Evolutionary conservation across 2,329 filamentous ascomycete species (phyloP).

Genomic region (Claviceps pazoutovae): DNA sequence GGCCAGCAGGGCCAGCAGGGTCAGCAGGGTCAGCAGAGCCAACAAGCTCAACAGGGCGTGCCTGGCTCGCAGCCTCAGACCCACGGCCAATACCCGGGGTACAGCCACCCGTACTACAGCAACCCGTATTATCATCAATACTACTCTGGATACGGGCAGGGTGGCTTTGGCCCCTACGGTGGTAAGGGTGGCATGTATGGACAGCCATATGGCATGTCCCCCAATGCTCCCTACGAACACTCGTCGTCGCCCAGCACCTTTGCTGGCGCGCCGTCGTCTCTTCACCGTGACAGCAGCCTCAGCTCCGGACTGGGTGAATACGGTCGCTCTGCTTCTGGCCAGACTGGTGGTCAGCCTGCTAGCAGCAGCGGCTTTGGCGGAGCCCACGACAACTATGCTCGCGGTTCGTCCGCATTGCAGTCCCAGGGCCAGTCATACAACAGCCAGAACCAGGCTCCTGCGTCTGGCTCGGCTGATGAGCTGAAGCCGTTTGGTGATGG

Average conservation of each 20-base stretch:
- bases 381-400: conserved; percentile 41
- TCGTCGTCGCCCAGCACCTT: conserved; percentile 40
- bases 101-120: conserved; percentile 44
- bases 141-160: conserved; percentile 40
- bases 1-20: conserved; percentile 29
- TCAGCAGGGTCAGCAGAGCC: conserved; percentile 17
- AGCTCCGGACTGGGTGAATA: conserved; percentile 41
- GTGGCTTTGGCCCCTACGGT: conserved; percentile 38
- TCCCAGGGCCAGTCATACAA: conserved; percentile 41
- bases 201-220: conserved; percentile 42
- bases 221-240: conserved; percentile 43
- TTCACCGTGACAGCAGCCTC: conserved; percentile 37
- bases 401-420: conserved; percentile 39
- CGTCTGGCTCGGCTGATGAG: conserved; percentile 32
- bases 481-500: conserved; percentile 45
- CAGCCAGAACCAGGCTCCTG: conserved; percentile 32
- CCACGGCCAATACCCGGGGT: conserved; percentile 36
- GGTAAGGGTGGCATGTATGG: conserved; percentile 41
- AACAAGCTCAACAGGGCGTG: conserved; percentile 22
- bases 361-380: conserved; percentile 33
- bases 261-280: conserved; percentile 30
- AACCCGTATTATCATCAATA: conserved; percentile 52
- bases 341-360: conserved; percentile 34
- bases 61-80: conserved; percentile 31
- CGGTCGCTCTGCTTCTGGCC: conserved; percentile 34